phyloP scores from a whole-genome alignment of 1,284 basidiomycete genomes.

The Wolfiporia cocos region DNA sequence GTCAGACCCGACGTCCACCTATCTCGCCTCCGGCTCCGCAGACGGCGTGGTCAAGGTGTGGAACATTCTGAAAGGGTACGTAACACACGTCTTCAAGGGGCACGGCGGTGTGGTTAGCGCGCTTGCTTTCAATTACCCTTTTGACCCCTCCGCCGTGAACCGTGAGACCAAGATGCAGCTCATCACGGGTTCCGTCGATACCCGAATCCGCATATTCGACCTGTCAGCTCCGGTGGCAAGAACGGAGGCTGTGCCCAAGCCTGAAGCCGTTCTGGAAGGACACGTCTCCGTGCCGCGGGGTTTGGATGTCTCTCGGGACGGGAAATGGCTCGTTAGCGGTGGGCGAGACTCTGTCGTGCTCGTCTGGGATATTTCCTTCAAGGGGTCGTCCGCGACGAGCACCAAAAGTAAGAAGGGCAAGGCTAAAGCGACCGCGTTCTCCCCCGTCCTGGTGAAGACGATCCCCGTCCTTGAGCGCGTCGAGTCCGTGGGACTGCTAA shows the following conservation, averaged over 20 bases:
- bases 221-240: slow-evolving; percentile 56
- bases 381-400: slow-evolving; percentile 20
- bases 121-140: slow-evolving; percentile 74
- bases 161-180: slow-evolving; percentile 66
- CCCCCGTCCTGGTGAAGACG: slow-evolving; percentile 71
- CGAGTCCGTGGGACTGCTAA: slow-evolving; percentile 76
- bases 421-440: slow-evolving; percentile 39
- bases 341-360: slow-evolving; percentile 89
- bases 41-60: slow-evolving; percentile 98
- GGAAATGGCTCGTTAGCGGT: slow-evolving; percentile 82
- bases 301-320: slow-evolving; percentile 79
- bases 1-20: slow-evolving; percentile 81
- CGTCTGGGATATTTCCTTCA: slow-evolving; percentile 74
- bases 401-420: slow-evolving; percentile 40
- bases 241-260: slow-evolving; percentile 53
- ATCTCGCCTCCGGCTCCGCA: slow-evolving; percentile 92
- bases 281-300: slow-evolving; percentile 90
- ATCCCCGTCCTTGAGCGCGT: slow-evolving; percentile 84
- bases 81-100: slow-evolving; percentile 94
- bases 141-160: slow-evolving; percentile 41
- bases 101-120: slow-evolving; percentile 96
- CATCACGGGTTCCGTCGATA: slow-evolving; percentile 86
- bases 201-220: slow-evolving; percentile 87
- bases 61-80: slow-evolving; percentile 84
- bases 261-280: slow-evolving; percentile 79